phyloP scores from a whole-genome alignment of 1,284 basidiomycete genomes.

The Cutaneotrichosporon cyanovorans region DNA sequence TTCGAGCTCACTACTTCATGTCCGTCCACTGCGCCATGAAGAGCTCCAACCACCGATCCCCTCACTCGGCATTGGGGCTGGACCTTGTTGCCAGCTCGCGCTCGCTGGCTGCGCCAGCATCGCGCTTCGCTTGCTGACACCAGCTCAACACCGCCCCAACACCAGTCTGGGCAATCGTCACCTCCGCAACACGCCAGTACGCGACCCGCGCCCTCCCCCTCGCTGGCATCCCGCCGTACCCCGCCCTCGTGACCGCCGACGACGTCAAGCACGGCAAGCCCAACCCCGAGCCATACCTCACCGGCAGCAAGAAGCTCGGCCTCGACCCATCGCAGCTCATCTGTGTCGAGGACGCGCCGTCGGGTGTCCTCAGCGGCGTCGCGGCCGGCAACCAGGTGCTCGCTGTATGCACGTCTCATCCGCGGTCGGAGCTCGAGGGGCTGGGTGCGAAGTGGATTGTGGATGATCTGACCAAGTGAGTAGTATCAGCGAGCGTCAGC shows the following conservation, averaged over 20 bases:
- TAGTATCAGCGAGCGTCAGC: too few relatives aligned
- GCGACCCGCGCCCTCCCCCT: conserved; percentile 57
- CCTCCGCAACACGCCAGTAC: conserved; percentile 68
- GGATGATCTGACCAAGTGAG: conserved; percentile 36
- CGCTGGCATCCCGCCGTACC: conserved; percentile 55
- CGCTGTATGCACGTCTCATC: conserved; percentile 72
- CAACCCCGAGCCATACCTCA: conserved; percentile 65
- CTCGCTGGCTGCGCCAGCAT: too few relatives aligned
- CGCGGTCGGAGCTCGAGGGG: conserved; percentile 54
- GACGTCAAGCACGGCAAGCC: conserved; percentile 71
- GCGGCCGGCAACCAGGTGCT: conserved; percentile 66
- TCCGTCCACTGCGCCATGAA: too few relatives aligned
- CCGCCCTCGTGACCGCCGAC: conserved; percentile 61
- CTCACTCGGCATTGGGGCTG: too few relatives aligned
- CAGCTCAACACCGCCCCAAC: conserved; percentile 60
- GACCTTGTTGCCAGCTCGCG: too few relatives aligned
- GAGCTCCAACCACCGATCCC: too few relatives aligned
- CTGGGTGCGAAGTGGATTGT: conserved; percentile 45
- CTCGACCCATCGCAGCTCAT: conserved; percentile 49
- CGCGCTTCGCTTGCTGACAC: too few relatives aligned
- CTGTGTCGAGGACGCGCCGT: conserved; percentile 76
- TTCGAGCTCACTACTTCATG: too few relatives aligned
- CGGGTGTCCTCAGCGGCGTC: conserved; percentile 63
- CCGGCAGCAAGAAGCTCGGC: conserved; percentile 38
- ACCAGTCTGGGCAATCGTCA: conserved; percentile 70